Base-by-base conservation (phyloP, 768 basidiomycete species). In the Russula brevipes region DNA sequence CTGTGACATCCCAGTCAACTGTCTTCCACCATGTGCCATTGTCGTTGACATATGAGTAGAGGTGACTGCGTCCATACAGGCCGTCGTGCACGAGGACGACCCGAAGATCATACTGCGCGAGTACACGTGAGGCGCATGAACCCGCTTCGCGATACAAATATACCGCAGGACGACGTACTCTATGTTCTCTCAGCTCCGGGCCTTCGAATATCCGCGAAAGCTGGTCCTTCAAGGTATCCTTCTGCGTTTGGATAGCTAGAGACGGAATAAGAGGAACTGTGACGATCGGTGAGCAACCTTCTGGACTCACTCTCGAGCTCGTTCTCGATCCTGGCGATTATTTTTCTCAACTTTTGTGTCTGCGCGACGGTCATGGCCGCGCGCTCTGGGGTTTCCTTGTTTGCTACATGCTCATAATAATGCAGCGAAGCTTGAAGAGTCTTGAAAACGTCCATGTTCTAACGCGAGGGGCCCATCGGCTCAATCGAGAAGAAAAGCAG, bases 11-110 rank as follows among this genome's bases (percentile, higher is more conserved):
- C 61, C 82, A 81, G 68, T 91, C 91, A 8, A 87, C 78, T 2
- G 85, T 87, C 74, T 89, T 92, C 88, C 89, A 93, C 91, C 91
- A 94, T 3, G 72, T 74, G 5, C 80, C 85, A 49, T 82, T 79
- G 60, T 85, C 81, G 62, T 85, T 82, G 12, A 90, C 83, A 66
- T 91, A 94, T 6, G 88, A 87, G 71, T 91, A 90, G 9, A 89
- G 75, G 68, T 91, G 87, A 60, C 82, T 89, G 51, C 91, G 78
- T 9, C 91, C 91, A 46, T 84, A 86, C 38, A 90, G 74, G 5
- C 91, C 91, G 11, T 88, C 89, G 67, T 91, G 88, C 51, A 90
- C 77, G 44, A 92, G 78, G 5, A 91, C 90, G 8, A 82, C 86
- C 3, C 89, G 86, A 30, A 94, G 81, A 66, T 91, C 89, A 69